Base-by-base conservation (phyloP, 257 asterid species). In the Salvia hispanica region DNA sequence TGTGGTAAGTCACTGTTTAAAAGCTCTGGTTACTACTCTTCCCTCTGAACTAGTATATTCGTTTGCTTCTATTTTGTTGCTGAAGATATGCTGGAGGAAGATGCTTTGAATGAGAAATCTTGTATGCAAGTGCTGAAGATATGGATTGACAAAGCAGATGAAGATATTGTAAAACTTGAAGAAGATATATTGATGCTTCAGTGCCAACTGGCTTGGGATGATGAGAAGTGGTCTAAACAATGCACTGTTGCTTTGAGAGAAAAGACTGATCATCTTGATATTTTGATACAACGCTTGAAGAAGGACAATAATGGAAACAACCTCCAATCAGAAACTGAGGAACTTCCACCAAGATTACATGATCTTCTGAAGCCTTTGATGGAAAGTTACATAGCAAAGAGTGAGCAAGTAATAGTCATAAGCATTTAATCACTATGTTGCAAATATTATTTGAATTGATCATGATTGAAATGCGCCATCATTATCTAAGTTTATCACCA, bases 61-160 rank as follows among this genome's bases (percentile, higher is more conserved):
- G 16, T 69, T 21, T 77, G 39, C 36, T 55, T 65, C 6, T 67
- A 16, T 68, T 71, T 69, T 69, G 77, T 62, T 60, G 60, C 47
- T 69, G 59, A 67, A 86, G 93, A 86, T 77, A 44, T 64, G 59
- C 65, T 82, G 36, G 91, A 82, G 73, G 85, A 82, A 77, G 82
- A 88, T 71, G 85, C 77, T 16, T 72, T 82, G 76, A 85, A 88
- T 73, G 83, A 81, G 73, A 72, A 67, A 66, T 83, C 71, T 51
- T 81, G 86, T 62, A 14, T 74, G 33, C 82, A 82, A 80, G 91
- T 79, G 74, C 81, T 86, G 21, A 70, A 76, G 78, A 83, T 34
- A 70, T 72, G 74, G 80, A 76, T 64, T 12, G 67, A 72, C 67
- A 82, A 79, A 65, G 88, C 83, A 43, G 85, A 88, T 70, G 51